Evolutionary conservation across 2,329 filamentous ascomycete genomes (phyloP), one percentile per base, ranked within the genome.

Genomic region (Golovinomyces cichoracearum): DNA sequence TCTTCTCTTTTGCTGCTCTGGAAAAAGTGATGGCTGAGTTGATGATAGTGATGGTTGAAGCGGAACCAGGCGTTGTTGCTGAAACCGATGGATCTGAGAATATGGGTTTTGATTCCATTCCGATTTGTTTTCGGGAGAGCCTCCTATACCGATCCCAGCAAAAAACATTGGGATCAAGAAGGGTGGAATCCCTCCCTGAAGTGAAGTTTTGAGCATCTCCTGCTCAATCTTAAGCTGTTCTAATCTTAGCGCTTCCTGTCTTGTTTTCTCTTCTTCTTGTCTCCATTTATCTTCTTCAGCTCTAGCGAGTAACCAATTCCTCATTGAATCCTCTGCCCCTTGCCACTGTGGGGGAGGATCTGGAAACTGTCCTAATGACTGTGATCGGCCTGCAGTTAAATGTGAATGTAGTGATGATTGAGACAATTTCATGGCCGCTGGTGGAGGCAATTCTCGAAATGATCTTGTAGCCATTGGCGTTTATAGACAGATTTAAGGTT

Each of bases 161-260:
- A 86, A 84, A 22, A 86, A 75, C 51, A 83, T 65, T 5, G 81
- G 81, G 23, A 85, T 71, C 70, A 85, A 74, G 31, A 77, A 70
- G 12, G 80, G 79, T 9, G 81, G 80, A 47, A 86, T 74, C 10
- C 80, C 80, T 33, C 76, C 74, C 48, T 70, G 68, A 48, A 85
- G 61, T 2, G 79, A 80, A 21, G 79, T 76, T 49, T 72, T 68
- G 50, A 86, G 63, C 63, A 86, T 84, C 42, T 76, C 76, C 58
- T 79, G 73, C 62, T 85, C 81, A 49, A 83, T 69, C 56, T 70
- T 78, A 44, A 80, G 69, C 63, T 82, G 80, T 63, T 85, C 80
- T 27, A 84, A 63, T 23, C 76, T 75, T 40, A 82, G 63, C 27
- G 67, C 65, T 62, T 83, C 81, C 56, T 73, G 70, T 27, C 64